Percentiles rank a stretch among this genome's conserved stretches.
phyloP scores from a whole-genome alignment of 2,329 filamentous ascomycete genomes.

The Aspergillus sojae region DNA sequence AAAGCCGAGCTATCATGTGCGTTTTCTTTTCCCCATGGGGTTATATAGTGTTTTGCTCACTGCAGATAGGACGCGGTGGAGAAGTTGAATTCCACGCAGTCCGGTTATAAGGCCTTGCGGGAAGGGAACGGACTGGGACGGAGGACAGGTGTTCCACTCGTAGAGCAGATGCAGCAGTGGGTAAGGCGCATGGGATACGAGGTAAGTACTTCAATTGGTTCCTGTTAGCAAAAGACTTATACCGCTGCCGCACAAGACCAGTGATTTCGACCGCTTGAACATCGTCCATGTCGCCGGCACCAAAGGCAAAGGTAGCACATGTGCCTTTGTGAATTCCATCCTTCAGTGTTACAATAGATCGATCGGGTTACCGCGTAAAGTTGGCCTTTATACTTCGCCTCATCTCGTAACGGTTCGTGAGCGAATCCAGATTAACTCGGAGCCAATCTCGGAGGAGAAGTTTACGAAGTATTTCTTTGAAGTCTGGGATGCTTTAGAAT shows the following conservation, averaged over 20 bases:
- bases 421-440: constrained; percentile 41
- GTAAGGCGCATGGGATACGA: background rate
- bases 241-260: constrained; percentile 17
- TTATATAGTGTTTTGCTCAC: background rate
- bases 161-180: background rate
- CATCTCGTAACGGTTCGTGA: constrained; percentile 36
- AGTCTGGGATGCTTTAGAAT: constrained; percentile 38
- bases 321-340: constrained; percentile 60
- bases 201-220: background rate
- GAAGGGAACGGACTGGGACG: background rate
- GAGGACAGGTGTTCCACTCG: background rate
- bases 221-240: background rate
- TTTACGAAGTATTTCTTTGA: constrained; percentile 34
- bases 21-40: background rate
- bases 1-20: background rate
- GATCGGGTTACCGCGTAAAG: constrained; percentile 28
- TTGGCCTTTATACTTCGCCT: constrained; percentile 33
- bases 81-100: background rate
- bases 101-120: background rate
- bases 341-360: constrained; percentile 47
- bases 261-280: constrained; percentile 63
- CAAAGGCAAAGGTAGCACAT: constrained; percentile 77
- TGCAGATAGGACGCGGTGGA: background rate
- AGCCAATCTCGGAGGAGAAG: constrained; percentile 29
- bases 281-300: constrained; percentile 72